These are phyloP conservation scores for Mollisiaceae sp. DNA, from an alignment of 2,329 filamentous ascomycete genomes.

Conservation along the genomic window DNA sequence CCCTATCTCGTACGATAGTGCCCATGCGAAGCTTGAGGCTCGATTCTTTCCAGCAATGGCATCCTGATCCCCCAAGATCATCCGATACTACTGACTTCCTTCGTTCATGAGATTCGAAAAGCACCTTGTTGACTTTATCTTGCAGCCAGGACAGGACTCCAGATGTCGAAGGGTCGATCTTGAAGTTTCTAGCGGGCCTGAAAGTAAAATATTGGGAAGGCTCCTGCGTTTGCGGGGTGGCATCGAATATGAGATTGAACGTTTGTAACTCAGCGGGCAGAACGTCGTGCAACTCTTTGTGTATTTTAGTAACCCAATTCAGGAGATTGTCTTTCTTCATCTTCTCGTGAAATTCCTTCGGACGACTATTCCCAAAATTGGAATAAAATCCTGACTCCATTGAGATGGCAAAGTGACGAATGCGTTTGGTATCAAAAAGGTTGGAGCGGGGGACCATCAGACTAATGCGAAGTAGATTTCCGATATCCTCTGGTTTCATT, in stretches of 20 bases:
- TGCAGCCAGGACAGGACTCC: not conserved
- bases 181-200: not conserved
- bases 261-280: not conserved
- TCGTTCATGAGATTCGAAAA: not conserved
- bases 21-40: not conserved
- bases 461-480: not conserved
- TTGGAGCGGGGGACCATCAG: not conserved
- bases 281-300: not conserved
- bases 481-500: not conserved
- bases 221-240: not conserved
- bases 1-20: not conserved
- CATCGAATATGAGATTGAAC: not conserved
- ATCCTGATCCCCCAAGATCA: not conserved
- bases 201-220: not conserved
- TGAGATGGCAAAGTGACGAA: not conserved
- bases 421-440: not conserved
- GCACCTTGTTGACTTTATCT: not conserved
- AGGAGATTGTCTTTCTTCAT: not conserved
- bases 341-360: not conserved
- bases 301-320: not conserved
- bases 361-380: too few relatives aligned
- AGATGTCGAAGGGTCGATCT: not conserved
- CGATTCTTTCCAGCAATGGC: not conserved
- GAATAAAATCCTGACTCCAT: not conserved
- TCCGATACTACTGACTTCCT: not conserved